Evolutionary conservation across 208 protist genomes (phyloP).

Genomic region (Leptomonas seymouri): DNA sequence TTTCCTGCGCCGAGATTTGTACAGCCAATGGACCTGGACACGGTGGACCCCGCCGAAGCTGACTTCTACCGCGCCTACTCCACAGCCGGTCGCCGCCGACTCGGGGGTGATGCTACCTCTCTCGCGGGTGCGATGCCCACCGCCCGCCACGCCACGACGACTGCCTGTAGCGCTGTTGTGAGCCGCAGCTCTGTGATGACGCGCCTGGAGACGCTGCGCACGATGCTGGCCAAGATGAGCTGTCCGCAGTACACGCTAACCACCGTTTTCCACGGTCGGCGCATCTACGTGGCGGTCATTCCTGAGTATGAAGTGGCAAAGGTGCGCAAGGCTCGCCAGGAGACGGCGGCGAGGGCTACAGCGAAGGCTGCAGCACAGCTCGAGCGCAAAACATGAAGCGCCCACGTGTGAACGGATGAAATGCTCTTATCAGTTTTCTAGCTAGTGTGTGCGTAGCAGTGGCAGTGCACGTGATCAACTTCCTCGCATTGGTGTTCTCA

Average conservation of each 20-base stretch:
- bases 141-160: slow-evolving; percentile 1
- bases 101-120: slow-evolving; percentile 14
- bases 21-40: slow-evolving; percentile 18
- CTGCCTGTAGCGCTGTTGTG: slow-evolving; percentile 12
- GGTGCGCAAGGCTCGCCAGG: slow-evolving; percentile 30
- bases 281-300: slow-evolving; percentile 74
- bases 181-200: slow-evolving; percentile 32
- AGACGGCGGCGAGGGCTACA: neutral
- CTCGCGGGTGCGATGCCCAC: slow-evolving; percentile 1
- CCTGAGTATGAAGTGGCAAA: slow-evolving; percentile 81
- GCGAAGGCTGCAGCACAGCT: neutral
- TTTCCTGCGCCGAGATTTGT: slow-evolving; percentile 13
- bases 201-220: slow-evolving; percentile 45
- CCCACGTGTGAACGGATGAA: too few species aligned
- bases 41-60: slow-evolving; percentile 48
- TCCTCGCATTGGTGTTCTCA: neutral
- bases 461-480: neutral
- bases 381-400: neutral
- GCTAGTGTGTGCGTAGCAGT: neutral
- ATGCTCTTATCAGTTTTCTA: neutral
- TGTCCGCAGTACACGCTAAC: slow-evolving; percentile 87
- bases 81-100: slow-evolving; percentile 21
- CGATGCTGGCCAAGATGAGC: slow-evolving; percentile 80
- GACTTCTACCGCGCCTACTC: slow-evolving; percentile 88
- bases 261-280: slow-evolving; percentile 63